Base-by-base conservation (phyloP, 768 basidiomycete genomes). In the Tulasnella sp. region DNA sequence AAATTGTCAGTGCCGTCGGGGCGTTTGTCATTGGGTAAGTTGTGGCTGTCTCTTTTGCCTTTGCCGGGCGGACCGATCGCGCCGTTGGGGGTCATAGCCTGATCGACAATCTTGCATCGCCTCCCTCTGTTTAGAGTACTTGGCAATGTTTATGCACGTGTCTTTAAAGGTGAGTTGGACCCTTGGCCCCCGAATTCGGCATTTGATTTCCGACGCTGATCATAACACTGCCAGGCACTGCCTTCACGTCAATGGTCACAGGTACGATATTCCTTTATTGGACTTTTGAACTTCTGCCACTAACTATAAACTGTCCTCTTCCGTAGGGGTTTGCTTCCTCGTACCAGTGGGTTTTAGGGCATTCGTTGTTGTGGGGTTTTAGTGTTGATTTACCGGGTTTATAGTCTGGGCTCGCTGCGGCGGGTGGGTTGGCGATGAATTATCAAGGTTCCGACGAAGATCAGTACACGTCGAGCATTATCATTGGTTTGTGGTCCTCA, bases 181-280 rank as follows among this genome's bases (percentile, higher is more conserved):
- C 50, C 32, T 39, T 39, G 37, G 12, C 12, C n/a, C n/a, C n/a
- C n/a, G n/a, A n/a, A n/a, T n/a, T n/a, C n/a, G n/a, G n/a, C n/a
- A n/a, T n/a, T n/a, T n/a, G 32, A 19, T n/a, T 12, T 19, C 27
- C 17, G 23, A 15, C 50, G 32, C 50, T 52, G 34, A 52, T 21
- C 23, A 36, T 23, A 34, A 34, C 46, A 48, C 46, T 85, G 77
- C 79, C 82, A 5, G 88, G 88, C 7, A 90, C 87, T 3, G 88
- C 89, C 17, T 91, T 91, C 69, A 89, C 87, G 9, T 82, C 82
- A 2, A 92, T 92, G 88, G 86, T 90, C 37, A 86, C 87, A 21
- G 55, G 55, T 57, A 27, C 2, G 52, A 4, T 8, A 3, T 5
- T 7, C 25, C 19, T 40, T 29, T 6, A 9, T 12, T 40, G 37